Percentiles rank a stretch among this genome's conserved stretches.
Conservation (phyloP, 140 eudicot genomes). For the Erigeron philadelphicus region DNA sequence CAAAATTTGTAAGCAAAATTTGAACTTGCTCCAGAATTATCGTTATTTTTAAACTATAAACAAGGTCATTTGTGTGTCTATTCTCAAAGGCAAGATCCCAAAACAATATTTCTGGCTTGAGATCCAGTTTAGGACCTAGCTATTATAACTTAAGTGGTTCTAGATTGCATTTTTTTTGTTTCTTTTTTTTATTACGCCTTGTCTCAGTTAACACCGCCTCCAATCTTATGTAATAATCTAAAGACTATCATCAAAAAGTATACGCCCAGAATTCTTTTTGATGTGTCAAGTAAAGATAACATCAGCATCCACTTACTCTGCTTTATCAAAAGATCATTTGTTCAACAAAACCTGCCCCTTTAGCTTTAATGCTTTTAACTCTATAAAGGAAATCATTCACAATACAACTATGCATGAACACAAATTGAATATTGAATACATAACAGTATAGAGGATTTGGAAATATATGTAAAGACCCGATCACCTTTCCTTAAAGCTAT, state of each 20-base stretch:
- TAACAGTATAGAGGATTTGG: conserved; percentile 14
- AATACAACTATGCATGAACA: conserved; percentile 23
- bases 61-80: too few relatives aligned
- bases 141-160: not conserved
- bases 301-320: conserved; percentile 43
- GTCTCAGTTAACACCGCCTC: not conserved
- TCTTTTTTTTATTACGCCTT: not conserved
- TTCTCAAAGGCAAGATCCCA: not conserved
- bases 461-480: conserved; percentile 13
- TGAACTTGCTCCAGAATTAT: too few relatives aligned
- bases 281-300: conserved; percentile 28
- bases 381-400: conserved; percentile 23
- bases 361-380: conserved; percentile 34
- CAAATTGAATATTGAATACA: not conserved
- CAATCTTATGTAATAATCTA: conserved; percentile 14
- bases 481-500: conserved; percentile 23
- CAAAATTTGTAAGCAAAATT: too few relatives aligned
- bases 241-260: conserved; percentile 17
- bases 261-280: conserved; percentile 3
- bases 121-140: not conserved
- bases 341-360: conserved; percentile 39
- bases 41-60: too few relatives aligned
- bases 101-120: not conserved
- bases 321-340: conserved; percentile 36
- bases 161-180: not conserved